phyloP scores from a whole-genome alignment of 495 filamentous ascomycete species.

The Aspergillus panamensis region DNA sequence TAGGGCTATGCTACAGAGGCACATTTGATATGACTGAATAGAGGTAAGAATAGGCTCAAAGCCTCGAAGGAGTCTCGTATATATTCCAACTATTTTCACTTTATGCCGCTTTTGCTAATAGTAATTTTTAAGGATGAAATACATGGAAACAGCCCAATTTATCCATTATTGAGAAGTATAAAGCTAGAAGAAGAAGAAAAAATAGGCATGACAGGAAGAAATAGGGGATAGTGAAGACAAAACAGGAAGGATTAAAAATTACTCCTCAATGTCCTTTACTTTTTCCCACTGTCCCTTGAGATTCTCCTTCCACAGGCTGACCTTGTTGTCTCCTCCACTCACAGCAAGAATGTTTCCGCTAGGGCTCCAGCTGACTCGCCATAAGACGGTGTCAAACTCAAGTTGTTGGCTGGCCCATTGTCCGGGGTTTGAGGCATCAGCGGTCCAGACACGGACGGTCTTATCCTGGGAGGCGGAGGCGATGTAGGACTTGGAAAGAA shows the following conservation, averaged over 20 bases:
- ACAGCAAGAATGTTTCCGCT: conserved; percentile 97
- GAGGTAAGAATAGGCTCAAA: too few species aligned
- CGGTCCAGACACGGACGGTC: conserved; percentile 96
- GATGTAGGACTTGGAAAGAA: conserved; percentile 92
- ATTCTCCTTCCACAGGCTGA: conserved; percentile 64
- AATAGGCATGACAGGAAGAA: background rate
- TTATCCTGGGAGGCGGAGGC: conserved; percentile 93
- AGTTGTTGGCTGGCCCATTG: conserved; percentile 83
- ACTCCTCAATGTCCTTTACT: conserved; percentile 96
- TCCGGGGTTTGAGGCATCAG: conserved; percentile 53
- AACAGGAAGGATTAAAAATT: conserved; percentile 20
- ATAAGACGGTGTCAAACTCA: conserved; percentile 82
- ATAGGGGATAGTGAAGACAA: conserved; percentile 16
- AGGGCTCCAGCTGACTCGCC: conserved; percentile 96
- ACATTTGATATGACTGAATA: too few species aligned
- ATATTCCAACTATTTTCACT: too few species aligned
- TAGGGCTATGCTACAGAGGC: too few species aligned
- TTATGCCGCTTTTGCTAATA: too few species aligned
- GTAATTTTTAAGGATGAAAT: conserved; percentile 13
- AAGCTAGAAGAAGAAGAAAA: conserved; percentile 11
- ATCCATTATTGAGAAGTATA: conserved; percentile 12
- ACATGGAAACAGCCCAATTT: conserved; percentile 3
- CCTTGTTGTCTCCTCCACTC: conserved; percentile 92
- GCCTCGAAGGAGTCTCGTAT: too few species aligned
- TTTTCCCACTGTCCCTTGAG: conserved; percentile 80